Conservation (phyloP, 1,139 yeast genomes). For the Pichia sp. region DNA sequence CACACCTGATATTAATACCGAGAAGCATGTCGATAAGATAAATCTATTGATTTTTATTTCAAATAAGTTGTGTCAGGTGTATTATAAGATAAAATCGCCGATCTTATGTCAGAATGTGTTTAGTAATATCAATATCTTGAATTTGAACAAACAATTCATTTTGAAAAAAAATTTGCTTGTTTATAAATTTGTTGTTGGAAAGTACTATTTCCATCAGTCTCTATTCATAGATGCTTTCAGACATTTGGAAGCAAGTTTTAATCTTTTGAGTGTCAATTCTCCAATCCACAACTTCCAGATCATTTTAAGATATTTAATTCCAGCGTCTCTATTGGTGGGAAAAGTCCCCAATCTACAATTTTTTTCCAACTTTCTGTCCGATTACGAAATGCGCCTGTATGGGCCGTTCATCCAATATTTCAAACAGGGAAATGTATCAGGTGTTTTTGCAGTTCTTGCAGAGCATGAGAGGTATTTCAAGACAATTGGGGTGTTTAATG, state of each 20-base stretch:
- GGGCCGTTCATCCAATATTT: conserved; percentile 29
- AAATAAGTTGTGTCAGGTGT: conserved; percentile 49
- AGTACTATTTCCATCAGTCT: conserved; percentile 54
- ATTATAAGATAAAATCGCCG: conserved; percentile 57
- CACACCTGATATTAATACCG: conserved; percentile 38
- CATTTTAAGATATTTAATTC: conserved; percentile 46
- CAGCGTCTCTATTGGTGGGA: conserved; percentile 49
- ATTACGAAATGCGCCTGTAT: conserved; percentile 1
- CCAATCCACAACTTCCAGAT: conserved; percentile 31
- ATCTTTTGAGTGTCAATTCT: conserved; percentile 23
- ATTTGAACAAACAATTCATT: conserved; percentile 36
- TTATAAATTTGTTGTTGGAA: conserved; percentile 61
- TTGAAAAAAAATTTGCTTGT: conserved; percentile 49
- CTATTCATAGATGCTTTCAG: conserved; percentile 46
- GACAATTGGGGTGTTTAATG: conserved; percentile 29
- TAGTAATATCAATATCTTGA: conserved; percentile 61
- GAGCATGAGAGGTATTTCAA: conserved; percentile 32
- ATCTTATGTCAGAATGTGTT: conserved; percentile 67
- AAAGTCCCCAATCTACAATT: conserved; percentile 28
- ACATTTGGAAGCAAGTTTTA: conserved; percentile 60
- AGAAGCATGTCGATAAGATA: conserved; percentile 34
- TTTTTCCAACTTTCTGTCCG: not conserved
- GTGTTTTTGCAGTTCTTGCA: conserved; percentile 28
- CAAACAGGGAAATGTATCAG: conserved; percentile 33
- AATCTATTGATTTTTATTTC: conserved; percentile 49